Base-by-base conservation (phyloP, 2,329 filamentous ascomycete species). In the Ilyonectria destructans region DNA sequence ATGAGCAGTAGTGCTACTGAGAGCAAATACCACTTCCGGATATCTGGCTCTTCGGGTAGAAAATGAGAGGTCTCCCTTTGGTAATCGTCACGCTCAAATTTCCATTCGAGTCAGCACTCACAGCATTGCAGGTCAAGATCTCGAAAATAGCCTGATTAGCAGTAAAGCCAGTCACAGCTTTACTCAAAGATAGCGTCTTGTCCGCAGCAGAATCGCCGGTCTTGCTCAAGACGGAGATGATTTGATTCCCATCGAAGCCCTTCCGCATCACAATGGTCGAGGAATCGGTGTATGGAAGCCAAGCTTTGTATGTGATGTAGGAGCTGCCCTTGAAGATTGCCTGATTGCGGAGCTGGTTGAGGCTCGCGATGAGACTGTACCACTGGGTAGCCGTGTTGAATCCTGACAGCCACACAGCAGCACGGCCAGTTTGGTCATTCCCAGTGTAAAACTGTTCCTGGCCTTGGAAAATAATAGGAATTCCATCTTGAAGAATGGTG, bases 161-260 rank as follows among this genome's bases (percentile, higher is more conserved):
- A 13, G 49, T 40, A 48, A 70, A 70, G 1, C 68, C 68, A 17
- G 68, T 70, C 17, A 65, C 62, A 10, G 52, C 21, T 8, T 43
- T 26, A 1, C 37, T 35, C 35, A 70, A 40, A 4, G 54, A 37
- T 7, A 70, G 45, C 3, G 33, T 58, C 58, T 63, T 68, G 26
- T 63, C 45, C 13, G 54, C 43, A 13, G 68, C 68, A 9, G 58
- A 65, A 4, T 40, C 49, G 12, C 68, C 68, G 4, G 49, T 54
- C 68, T 70, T 70, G 49, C 68, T 70, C 19, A 70, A 45, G 10
- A 70, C 65, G 9, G 68, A 68, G 51, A 70, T 61, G 51, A 70
- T 66, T 31, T 70, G 68, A 58, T 70, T 70, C 6, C 68, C 68
- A 19, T 68, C 51, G 4, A 49, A 62, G 31, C 68, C 68, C 45